Evolutionary conservation across 2,329 filamentous ascomycete species (phyloP).

Genomic region (Bimuria novae-zelandiae): DNA sequence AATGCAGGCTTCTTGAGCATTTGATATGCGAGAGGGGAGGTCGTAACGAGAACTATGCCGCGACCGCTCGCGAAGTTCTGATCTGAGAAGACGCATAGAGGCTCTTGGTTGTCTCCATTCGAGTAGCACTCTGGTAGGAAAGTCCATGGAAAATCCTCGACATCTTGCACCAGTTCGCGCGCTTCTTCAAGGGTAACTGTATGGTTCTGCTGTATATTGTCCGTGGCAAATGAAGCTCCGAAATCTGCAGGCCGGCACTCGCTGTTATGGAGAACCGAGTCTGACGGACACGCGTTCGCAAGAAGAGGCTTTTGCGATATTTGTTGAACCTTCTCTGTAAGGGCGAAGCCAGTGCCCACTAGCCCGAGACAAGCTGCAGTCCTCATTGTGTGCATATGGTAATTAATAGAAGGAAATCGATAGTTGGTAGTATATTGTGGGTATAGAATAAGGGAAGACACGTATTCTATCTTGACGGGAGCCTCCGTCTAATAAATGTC

Average conservation of each 20-base stretch:
- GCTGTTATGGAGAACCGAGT: slow-evolving; percentile 27
- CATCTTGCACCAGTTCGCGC: slow-evolving; percentile 21
- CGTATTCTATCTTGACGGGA: background rate
- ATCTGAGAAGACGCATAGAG: slow-evolving; percentile 38
- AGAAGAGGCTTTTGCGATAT: slow-evolving; percentile 28
- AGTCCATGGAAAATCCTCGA: slow-evolving; percentile 37
- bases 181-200: slow-evolving; percentile 30
- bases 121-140: slow-evolving; percentile 41
- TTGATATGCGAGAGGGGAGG: slow-evolving; percentile 28
- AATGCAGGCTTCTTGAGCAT: slow-evolving; percentile 39
- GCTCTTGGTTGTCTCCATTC: slow-evolving; percentile 28
- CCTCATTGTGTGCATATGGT: slow-evolving; percentile 25
- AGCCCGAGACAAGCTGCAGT: slow-evolving; percentile 24
- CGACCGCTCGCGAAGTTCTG: slow-evolving; percentile 37
- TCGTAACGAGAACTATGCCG: slow-evolving; percentile 39
- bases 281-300: slow-evolving; percentile 30
- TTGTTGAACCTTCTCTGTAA: slow-evolving; percentile 24
- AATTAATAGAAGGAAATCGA: background rate
- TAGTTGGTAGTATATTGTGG: background rate
- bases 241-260: slow-evolving; percentile 27
- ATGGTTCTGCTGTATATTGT: slow-evolving; percentile 24
- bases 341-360: slow-evolving; percentile 27
- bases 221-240: slow-evolving; percentile 10
- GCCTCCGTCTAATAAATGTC: background rate
- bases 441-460: background rate